Evolutionary conservation across 2,329 filamentous ascomycete species (phyloP).

Genomic region (Claviceps pazoutovae): DNA sequence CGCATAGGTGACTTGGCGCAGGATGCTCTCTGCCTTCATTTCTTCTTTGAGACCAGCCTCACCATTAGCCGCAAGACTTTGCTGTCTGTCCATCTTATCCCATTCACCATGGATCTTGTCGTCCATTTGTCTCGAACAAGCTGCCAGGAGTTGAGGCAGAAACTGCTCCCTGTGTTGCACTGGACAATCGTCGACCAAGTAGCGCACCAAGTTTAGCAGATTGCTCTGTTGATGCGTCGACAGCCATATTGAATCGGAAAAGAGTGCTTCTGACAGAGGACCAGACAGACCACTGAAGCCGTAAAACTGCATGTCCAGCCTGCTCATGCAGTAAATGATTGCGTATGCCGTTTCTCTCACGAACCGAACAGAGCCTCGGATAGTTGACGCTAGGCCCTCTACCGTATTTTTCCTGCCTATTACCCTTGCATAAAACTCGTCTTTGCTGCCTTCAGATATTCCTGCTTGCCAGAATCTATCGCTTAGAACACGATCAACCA

Average conservation of each 20-base stretch:
- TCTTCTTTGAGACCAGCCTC: conserved; percentile 77
- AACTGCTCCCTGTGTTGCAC: conserved; percentile 64
- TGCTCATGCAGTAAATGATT: conserved; percentile 85
- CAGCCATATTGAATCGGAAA: conserved; percentile 66
- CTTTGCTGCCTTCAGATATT: conserved; percentile 88
- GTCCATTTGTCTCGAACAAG: conserved; percentile 77
- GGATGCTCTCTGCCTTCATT: conserved; percentile 95
- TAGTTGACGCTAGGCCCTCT: conserved; percentile 86
- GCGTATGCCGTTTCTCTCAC: conserved; percentile 90
- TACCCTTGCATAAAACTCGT: conserved; percentile 90
- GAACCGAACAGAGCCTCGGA: conserved; percentile 75
- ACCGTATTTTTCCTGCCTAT: conserved; percentile 77
- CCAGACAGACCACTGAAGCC: conserved; percentile 72
- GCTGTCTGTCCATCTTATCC: conserved; percentile 56
- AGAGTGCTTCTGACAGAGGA: conserved; percentile 71
- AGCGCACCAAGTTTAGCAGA: conserved; percentile 76
- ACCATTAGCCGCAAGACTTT: conserved; percentile 48
- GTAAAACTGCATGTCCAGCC: conserved; percentile 78
- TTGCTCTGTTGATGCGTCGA: conserved; percentile 90
- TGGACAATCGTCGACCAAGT: conserved; percentile 85
- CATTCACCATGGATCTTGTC: conserved; percentile 78
- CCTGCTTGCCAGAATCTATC: conserved; percentile 98
- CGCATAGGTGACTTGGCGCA: conserved; percentile 83
- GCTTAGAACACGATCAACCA: conserved; percentile 73
- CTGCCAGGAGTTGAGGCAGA: conserved; percentile 67